Evolutionary conservation across 495 filamentous ascomycete species (phyloP).

Genomic region (Neurospora sublineolata): DNA sequence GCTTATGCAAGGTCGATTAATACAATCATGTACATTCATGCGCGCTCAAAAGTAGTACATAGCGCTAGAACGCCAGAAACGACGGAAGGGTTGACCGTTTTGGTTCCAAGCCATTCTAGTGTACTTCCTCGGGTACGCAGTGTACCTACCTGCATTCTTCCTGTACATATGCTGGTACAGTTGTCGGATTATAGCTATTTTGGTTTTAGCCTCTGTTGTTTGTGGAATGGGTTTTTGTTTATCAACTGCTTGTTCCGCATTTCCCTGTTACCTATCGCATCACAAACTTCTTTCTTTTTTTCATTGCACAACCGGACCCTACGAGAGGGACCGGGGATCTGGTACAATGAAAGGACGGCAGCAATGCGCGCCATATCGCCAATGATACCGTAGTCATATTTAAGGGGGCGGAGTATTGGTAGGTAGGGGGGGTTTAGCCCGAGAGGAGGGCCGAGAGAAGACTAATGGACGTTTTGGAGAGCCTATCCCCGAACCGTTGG

Average conservation of each 20-base stretch:
- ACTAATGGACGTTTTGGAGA: background rate
- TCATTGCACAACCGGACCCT: too few relatives aligned
- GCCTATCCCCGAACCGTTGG: background rate
- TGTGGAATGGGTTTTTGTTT: background rate
- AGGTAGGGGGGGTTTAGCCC: background rate
- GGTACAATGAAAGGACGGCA: background rate
- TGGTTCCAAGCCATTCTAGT: background rate
- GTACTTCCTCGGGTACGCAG: background rate
- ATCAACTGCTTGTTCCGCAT: background rate
- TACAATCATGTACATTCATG: background rate
- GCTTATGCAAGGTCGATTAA: background rate
- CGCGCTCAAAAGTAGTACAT: background rate
- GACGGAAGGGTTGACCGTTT: background rate
- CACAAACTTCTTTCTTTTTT: background rate
- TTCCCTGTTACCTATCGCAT: background rate
- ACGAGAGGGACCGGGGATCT: background rate
- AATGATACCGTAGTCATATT: background rate
- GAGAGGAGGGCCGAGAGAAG: background rate
- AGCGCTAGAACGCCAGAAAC: background rate
- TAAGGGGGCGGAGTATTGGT: background rate
- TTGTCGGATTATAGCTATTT: background rate
- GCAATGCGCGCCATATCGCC: background rate
- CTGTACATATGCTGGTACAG: background rate
- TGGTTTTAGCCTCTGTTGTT: background rate
- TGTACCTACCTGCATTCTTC: background rate